Percentiles rank a stretch among this genome's conserved stretches.
phyloP scores from a whole-genome alignment of 345 rosid genomes.

The Laguncularia racemosa region DNA sequence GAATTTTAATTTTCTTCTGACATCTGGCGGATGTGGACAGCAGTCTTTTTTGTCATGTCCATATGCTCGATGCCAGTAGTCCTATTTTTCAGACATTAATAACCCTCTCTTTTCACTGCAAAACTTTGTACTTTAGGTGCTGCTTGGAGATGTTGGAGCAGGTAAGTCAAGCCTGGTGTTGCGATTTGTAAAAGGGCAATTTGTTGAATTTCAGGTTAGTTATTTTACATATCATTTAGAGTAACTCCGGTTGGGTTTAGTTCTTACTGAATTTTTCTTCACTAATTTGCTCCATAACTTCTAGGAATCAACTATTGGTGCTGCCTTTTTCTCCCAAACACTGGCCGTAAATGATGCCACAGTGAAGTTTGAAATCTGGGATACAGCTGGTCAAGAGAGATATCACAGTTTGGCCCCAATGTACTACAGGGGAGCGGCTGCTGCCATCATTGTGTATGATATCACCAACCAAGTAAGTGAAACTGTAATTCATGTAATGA shows the following conservation, averaged over 20 bases:
- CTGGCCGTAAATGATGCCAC: conserved; percentile 90
- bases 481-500: conserved; percentile 1
- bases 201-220: conserved; percentile 81
- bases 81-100: background rate
- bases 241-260: too few relatives aligned
- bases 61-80: background rate
- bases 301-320: conserved; percentile 97
- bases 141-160: conserved; percentile 95
- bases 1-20: background rate
- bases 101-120: conserved; percentile 1
- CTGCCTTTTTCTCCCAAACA: conserved; percentile 95
- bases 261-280: too few relatives aligned
- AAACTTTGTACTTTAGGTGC: conserved; percentile 49
- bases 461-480: conserved; percentile 66
- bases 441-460: conserved; percentile 86
- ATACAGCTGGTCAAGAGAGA: conserved; percentile 97
- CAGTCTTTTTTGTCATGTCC: background rate
- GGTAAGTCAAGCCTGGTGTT: conserved; percentile 91
- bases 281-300: conserved; percentile 8
- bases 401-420: conserved; percentile 98
- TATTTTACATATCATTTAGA: background rate
- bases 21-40: too few relatives aligned
- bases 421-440: conserved; percentile 98
- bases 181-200: conserved; percentile 88
- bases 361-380: conserved; percentile 98